Percentiles rank a stretch among this genome's conserved stretches.
These are phyloP conservation scores for Zasmidium cellare DNA, from an alignment of 2,329 filamentous ascomycete genomes.

Conservation along the genomic window DNA sequence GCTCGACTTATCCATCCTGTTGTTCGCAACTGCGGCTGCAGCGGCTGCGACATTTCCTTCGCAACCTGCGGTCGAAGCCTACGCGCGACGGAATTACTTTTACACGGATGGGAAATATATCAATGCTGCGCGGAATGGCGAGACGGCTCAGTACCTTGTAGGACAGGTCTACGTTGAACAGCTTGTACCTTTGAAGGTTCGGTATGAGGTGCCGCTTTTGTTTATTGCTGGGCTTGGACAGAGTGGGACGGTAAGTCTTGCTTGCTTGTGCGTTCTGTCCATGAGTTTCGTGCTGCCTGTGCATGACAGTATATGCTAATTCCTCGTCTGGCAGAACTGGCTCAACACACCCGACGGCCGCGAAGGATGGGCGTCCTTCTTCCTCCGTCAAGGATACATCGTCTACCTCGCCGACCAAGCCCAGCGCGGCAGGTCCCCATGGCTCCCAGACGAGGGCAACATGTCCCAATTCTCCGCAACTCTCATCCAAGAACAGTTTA, in stretches of 20 bases:
- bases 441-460: conserved; percentile 18
- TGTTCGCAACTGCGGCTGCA: too few species aligned
- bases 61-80: conserved; percentile 9
- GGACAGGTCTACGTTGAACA: conserved; percentile 58
- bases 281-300: too few species aligned
- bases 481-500: conserved; percentile 37
- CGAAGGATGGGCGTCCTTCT: conserved; percentile 50
- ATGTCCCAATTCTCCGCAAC: conserved; percentile 23
- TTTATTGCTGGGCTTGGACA: conserved; percentile 47
- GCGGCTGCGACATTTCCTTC: too few species aligned
- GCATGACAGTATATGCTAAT: too few species aligned
- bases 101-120: conserved; percentile 28
- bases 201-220: conserved; percentile 37
- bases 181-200: conserved; percentile 27
- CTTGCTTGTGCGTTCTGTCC: too few species aligned
- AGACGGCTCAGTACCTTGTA: conserved; percentile 16
- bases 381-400: conserved; percentile 46
- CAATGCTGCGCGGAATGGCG: conserved; percentile 14
- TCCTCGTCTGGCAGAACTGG: too few species aligned
- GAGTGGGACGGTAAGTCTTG: too few species aligned
- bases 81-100: conserved; percentile 16
- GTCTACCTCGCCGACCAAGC: conserved; percentile 48
- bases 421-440: conserved; percentile 35
- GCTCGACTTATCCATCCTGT: too few species aligned
- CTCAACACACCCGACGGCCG: conserved; percentile 51